A percentile compares a stretch with the other conserved stretches of the same genome.
Conservation (phyloP, 495 filamentous ascomycete species). For the Neurospora sp. region DNA sequence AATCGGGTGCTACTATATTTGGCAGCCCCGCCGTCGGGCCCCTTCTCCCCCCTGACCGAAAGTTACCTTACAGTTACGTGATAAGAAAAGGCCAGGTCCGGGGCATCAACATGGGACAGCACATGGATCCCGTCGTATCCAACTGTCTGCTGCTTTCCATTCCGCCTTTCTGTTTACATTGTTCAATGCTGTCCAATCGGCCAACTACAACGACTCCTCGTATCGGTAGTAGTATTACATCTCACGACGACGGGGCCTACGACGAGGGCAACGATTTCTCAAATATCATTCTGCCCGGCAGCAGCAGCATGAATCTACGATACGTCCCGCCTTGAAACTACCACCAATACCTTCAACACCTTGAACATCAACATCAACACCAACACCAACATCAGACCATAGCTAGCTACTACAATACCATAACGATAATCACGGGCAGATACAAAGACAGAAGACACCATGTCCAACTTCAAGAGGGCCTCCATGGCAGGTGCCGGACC, state of each 20-base stretch:
- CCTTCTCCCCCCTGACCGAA: background rate
- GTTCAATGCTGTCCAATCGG: background rate
- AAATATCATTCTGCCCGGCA: background rate
- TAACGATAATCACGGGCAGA: background rate
- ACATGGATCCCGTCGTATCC: background rate
- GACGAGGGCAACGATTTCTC: background rate
- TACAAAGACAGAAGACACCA: background rate
- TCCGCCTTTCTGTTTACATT: background rate
- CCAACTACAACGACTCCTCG: background rate
- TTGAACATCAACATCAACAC: background rate
- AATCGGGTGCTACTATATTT: background rate
- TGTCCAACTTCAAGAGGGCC: conserved; percentile 15
- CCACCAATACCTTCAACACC: background rate
- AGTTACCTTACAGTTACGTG: background rate
- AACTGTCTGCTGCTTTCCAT: background rate
- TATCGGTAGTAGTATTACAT: background rate
- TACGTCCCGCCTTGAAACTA: background rate
- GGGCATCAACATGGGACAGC: background rate
- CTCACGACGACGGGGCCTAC: background rate
- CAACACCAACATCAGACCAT: background rate
- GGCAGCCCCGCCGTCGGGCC: background rate
- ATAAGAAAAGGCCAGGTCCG: background rate
- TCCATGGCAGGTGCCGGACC: conserved; percentile 3
- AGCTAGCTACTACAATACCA: background rate
- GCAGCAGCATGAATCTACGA: background rate